A percentile compares a stretch with the other conserved stretches of the same genome.
These are phyloP conservation scores for Fagus crenata DNA, from an alignment of 306 rosid species.

Conservation along the genomic window DNA sequence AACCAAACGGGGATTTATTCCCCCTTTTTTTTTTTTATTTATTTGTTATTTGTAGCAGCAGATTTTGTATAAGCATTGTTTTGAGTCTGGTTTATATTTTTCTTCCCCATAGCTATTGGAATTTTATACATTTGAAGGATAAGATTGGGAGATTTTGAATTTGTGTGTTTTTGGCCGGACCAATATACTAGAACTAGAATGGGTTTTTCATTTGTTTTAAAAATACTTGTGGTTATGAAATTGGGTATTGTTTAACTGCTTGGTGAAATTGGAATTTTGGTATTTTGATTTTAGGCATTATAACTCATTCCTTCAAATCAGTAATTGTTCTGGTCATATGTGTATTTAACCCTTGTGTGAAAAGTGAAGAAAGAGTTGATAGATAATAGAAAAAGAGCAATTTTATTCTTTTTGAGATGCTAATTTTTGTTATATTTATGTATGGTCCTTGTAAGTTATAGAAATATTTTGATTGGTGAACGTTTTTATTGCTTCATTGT, in stretches of 20 bases:
- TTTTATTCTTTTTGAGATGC: background rate
- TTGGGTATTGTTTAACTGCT: background rate
- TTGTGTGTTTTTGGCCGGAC: background rate
- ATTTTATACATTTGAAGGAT: background rate
- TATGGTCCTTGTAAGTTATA: background rate
- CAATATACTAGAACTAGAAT: slow-evolving; percentile 3
- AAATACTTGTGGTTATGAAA: background rate
- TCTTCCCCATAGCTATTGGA: background rate
- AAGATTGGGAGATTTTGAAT: background rate
- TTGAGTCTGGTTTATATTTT: background rate
- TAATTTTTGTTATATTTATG: background rate
- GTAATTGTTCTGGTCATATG: background rate
- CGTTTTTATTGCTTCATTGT: slow-evolving; percentile 1
- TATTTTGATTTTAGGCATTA: background rate
- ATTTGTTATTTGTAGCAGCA: background rate
- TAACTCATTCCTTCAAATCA: background rate
- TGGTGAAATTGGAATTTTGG: background rate
- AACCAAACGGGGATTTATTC: background rate
- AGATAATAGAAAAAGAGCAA: background rate
- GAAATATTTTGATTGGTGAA: slow-evolving; percentile 10
- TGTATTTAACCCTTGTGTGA: background rate
- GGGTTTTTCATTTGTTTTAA: too few relatives aligned
- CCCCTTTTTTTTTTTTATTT: background rate
- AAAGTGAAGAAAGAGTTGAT: background rate
- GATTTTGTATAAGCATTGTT: background rate